Evolutionary conservation across 495 filamentous ascomycete genomes (phyloP), one percentile per base, ranked within the genome.

Genomic region (Terfezia boudieri): DNA sequence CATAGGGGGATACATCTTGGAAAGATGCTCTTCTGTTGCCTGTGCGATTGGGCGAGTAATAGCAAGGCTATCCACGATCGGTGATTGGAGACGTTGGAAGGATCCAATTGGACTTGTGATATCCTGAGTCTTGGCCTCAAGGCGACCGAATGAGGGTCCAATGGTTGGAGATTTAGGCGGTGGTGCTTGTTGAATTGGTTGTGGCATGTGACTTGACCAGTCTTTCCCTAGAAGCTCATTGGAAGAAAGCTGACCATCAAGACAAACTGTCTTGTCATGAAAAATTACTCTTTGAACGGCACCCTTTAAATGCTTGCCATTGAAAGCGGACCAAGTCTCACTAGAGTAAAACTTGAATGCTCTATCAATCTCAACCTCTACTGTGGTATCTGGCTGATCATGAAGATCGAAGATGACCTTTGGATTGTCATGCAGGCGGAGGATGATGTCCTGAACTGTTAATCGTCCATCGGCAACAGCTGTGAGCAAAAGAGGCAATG

Each of bases 331-430:
- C 83, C 83, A 87, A 38, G 70, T 62, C 2, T 79, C 75, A 16
- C 82, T 74, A 14, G 41, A 46, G 17, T 46, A 17, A 17, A 14
- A 46, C 7, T 46, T 46, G 41, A 46, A 46, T 50, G 78, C 71
- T 16, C 62, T 59, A 55, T 74, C 76, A 63, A 87, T 71, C 68
- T 88, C 84, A 51, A 87, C 71, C 68, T 90, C 84, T 35, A 88
- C 70, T 10, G 75, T 78, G 53, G 81, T 78, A 55, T 79, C 80
- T 16, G 77, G 69, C 64, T 90, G 84, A 58, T 90, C 84, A 58
- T 90, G 84, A 50, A 90, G 74, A 70, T 89, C 83, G 56, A 89
- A 90, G 58, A 90, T 90, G 60, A 75, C 76, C 71, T 82, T 86
- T 17, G 84, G 84, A 59, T 86, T 87, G 58, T 86, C 79, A 61